Evolutionary conservation across 2,329 filamentous ascomycete species (phyloP).

Genomic region (Curvularia spicifera): DNA sequence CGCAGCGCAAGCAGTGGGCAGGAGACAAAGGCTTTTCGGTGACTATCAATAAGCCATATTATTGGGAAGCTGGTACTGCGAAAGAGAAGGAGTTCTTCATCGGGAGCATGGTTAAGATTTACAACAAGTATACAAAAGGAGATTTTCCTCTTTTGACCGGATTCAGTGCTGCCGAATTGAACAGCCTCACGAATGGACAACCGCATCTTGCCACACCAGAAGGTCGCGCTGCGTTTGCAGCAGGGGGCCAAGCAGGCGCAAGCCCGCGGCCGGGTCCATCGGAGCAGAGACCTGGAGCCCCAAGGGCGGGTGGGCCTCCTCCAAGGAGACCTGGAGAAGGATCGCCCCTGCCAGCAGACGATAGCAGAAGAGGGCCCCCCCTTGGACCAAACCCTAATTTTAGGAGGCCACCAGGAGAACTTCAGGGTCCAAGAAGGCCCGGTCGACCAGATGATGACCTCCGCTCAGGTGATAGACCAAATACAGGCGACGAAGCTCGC

Average conservation of each 20-base stretch:
- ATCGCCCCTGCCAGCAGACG: conserved; percentile 19
- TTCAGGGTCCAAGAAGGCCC: conserved; percentile 29
- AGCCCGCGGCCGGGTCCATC: conserved; percentile 25
- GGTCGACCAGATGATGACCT: conserved; percentile 28
- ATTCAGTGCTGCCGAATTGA: conserved; percentile 80
- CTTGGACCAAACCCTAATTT: conserved; percentile 30
- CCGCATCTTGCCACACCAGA: conserved; percentile 41
- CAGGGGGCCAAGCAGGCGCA: conserved; percentile 14
- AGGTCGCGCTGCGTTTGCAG: conserved; percentile 29
- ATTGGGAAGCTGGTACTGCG: conserved; percentile 89
- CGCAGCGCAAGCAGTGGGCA: conserved; percentile 74
- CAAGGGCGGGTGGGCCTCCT: conserved; percentile 32
- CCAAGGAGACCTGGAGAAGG: conserved; percentile 31
- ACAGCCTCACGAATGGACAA: conserved; percentile 70
- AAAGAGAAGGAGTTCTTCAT: conserved; percentile 99
- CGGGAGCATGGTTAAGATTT: conserved; percentile 94
- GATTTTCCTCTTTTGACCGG: conserved; percentile 78
- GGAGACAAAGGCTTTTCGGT: conserved; percentile 84
- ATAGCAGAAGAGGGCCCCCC: conserved; percentile 24
- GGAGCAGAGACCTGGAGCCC: conserved; percentile 29
- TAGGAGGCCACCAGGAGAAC: conserved; percentile 31
- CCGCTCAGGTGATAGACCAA: conserved; percentile 31
- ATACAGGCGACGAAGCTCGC: conserved; percentile 40
- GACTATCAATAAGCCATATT: conserved; percentile 91
- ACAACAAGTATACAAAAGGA: conserved; percentile 80